Evolutionary conservation across 1,139 yeast species (phyloP).

Genomic region (Scheffersomyces lignicola): DNA sequence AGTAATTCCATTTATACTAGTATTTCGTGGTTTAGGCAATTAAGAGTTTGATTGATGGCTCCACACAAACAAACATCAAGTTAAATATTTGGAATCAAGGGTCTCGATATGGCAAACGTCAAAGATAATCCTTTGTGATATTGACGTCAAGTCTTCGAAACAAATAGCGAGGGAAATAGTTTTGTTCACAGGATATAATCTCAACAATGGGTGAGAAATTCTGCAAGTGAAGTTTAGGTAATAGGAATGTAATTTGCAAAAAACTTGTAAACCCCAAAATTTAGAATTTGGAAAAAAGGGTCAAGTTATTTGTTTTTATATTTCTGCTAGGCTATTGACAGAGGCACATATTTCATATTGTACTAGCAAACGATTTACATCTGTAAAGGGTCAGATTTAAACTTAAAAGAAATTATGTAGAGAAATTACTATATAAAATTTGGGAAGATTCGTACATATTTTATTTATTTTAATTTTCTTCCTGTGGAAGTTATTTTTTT

Average conservation of each 20-base stretch:
- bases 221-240: too few species aligned
- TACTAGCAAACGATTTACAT: neutral
- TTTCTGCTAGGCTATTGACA: neutral
- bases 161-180: too few species aligned
- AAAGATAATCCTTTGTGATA: too few species aligned
- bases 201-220: too few species aligned
- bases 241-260: too few species aligned
- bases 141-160: too few species aligned
- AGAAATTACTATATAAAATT: neutral
- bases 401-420: slow-evolving; percentile 2
- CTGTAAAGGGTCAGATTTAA: slow-evolving; percentile 4
- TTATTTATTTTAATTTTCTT: slow-evolving; percentile 1
- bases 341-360: slow-evolving; percentile 4
- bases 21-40: too few species aligned
- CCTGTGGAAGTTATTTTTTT: neutral
- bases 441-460: slow-evolving; percentile 2
- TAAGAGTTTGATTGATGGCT: too few species aligned
- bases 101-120: too few species aligned
- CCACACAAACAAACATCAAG: neutral
- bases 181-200: too few species aligned
- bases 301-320: neutral
- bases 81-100: slow-evolving; percentile 1
- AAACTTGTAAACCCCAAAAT: too few species aligned
- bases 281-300: too few species aligned
- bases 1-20: slow-evolving; percentile 5